Conservation (phyloP, 805 yeast species). For the Danielia oregonensis region DNA sequence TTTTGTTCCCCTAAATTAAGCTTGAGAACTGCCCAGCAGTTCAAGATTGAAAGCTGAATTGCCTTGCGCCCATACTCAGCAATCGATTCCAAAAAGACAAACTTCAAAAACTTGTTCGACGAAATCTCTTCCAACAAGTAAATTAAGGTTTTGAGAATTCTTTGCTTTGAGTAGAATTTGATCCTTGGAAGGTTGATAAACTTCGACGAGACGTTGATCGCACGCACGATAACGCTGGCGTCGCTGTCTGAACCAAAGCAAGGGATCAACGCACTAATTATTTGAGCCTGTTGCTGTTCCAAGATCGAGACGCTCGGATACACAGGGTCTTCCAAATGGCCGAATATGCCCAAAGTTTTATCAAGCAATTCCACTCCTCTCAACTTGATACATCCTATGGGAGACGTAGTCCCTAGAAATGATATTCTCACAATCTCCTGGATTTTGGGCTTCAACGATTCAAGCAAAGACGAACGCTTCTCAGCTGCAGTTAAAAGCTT, state of each 20-base stretch:
- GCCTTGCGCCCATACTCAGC: slow-evolving; percentile 45
- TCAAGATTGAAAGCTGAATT: slow-evolving; percentile 57
- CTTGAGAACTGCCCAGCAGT: slow-evolving; percentile 70
- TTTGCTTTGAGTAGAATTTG: slow-evolving; percentile 41
- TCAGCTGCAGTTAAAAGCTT: slow-evolving; percentile 39
- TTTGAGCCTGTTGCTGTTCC: slow-evolving; percentile 94
- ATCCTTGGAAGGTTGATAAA: slow-evolving; percentile 51
- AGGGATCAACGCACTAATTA: slow-evolving; percentile 84
- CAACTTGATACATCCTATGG: slow-evolving; percentile 54
- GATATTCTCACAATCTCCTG: slow-evolving; percentile 73
- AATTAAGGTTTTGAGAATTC: slow-evolving; percentile 61
- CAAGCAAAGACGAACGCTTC: slow-evolving; percentile 34
- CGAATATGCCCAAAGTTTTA: slow-evolving; percentile 56
- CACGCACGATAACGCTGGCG: slow-evolving; percentile 69
- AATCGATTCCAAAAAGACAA: slow-evolving; percentile 53
- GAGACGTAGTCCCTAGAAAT: slow-evolving; percentile 76
- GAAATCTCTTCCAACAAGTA: slow-evolving; percentile 61
- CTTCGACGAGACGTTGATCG: slow-evolving; percentile 73
- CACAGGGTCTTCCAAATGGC: slow-evolving; percentile 64
- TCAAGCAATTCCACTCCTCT: slow-evolving; percentile 67
- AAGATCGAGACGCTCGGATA: slow-evolving; percentile 67
- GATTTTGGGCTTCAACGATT: slow-evolving; percentile 41
- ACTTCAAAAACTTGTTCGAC: slow-evolving; percentile 38
- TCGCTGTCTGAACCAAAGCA: slow-evolving; percentile 74
- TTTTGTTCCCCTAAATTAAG: slow-evolving; percentile 24